Evolutionary conservation across 805 yeast genomes (phyloP).

Genomic region (Wickerhamomyces silvicola): DNA sequence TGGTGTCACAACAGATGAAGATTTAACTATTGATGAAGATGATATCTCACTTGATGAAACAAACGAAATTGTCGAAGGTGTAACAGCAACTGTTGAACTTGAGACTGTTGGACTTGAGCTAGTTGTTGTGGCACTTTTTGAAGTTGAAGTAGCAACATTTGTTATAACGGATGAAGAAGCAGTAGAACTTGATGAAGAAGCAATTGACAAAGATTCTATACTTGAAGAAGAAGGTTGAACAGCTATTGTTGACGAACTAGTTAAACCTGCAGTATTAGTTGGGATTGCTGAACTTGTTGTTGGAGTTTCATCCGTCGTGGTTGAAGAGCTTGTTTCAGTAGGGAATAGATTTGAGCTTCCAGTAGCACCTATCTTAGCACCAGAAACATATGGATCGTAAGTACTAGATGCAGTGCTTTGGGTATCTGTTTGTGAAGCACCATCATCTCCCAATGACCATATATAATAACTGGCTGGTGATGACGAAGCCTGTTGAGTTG

Average conservation of each 20-base stretch:
- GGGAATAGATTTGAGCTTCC: too few relatives aligned
- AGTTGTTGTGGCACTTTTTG: constrained; percentile 45
- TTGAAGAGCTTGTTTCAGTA: too few relatives aligned
- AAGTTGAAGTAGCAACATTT: constrained; percentile 63
- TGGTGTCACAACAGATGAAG: background rate
- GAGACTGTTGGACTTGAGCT: too few relatives aligned
- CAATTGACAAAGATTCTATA: background rate
- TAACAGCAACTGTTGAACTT: constrained; percentile 3
- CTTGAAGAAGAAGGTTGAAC: background rate
- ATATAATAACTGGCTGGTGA: too few relatives aligned
- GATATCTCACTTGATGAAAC: too few relatives aligned
- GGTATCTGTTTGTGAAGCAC: too few relatives aligned
- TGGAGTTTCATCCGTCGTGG: constrained; percentile 34
- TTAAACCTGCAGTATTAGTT: background rate
- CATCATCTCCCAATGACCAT: too few relatives aligned
- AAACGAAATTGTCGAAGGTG: background rate
- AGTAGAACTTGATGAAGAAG: background rate
- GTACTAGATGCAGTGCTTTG: too few relatives aligned
- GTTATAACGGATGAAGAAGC: constrained; percentile 53
- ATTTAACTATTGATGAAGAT: background rate
- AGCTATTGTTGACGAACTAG: background rate
- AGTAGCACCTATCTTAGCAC: too few relatives aligned
- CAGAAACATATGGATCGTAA: too few relatives aligned
- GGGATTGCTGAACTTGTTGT: background rate
- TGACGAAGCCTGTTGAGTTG: too few relatives aligned